These are phyloP conservation scores for Aspergillus sclerotiicarbonarius DNA, from an alignment of 495 filamentous ascomycete genomes.

Conservation along the genomic window DNA sequence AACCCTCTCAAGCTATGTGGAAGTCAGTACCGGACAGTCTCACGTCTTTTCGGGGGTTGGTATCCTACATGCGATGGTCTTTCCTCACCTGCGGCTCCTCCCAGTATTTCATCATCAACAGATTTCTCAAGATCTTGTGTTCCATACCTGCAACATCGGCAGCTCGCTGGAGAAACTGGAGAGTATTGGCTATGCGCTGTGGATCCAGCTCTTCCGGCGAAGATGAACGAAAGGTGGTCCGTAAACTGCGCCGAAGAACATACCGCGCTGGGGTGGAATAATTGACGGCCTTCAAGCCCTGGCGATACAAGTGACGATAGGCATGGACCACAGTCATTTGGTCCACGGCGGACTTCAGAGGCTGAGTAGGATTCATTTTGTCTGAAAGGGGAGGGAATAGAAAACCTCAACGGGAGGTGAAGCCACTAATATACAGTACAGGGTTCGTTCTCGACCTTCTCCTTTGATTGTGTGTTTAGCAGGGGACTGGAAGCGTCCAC, in stretches of 20 bases:
- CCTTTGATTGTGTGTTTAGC: too few species aligned
- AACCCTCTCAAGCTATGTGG: slow-evolving; percentile 30
- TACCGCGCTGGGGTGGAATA: slow-evolving; percentile 76
- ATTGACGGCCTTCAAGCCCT: slow-evolving; percentile 71
- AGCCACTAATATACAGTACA: background rate
- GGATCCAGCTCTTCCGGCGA: slow-evolving; percentile 52
- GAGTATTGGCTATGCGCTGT: slow-evolving; percentile 65
- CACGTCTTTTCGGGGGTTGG: background rate
- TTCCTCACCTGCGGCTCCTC: slow-evolving; percentile 38
- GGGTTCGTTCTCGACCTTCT: too few species aligned
- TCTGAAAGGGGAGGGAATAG: background rate
- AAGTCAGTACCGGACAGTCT: slow-evolving; percentile 19
- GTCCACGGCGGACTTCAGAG: slow-evolving; percentile 14
- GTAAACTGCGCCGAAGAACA: slow-evolving; percentile 61
- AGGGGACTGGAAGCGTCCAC: too few species aligned
- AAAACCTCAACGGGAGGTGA: background rate
- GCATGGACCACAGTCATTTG: slow-evolving; percentile 58
- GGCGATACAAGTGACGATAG: slow-evolving; percentile 77
- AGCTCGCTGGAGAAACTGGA: slow-evolving; percentile 74
- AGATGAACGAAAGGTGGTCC: slow-evolving; percentile 66
- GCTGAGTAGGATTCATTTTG: slow-evolving; percentile 16
- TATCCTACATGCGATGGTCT: slow-evolving; percentile 38
- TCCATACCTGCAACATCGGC: slow-evolving; percentile 66
- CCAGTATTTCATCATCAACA: slow-evolving; percentile 64
- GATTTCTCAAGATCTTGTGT: slow-evolving; percentile 74